phyloP scores from a whole-genome alignment of 257 asterid species.

The Jasminum sambac region DNA sequence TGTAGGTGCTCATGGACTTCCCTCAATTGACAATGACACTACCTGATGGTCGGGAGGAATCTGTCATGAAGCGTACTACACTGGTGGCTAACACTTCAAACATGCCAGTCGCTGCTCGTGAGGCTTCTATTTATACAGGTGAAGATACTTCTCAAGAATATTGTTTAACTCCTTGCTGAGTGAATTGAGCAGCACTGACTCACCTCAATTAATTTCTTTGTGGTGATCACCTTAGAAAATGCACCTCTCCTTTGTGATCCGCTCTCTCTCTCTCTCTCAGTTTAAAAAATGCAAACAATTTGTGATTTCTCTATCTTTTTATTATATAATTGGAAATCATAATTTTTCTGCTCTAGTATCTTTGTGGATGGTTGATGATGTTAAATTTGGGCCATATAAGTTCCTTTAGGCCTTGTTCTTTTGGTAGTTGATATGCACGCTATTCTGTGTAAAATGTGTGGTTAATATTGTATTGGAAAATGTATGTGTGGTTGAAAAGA shows the following conservation, averaged over 20 bases:
- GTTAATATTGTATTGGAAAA: too few species aligned
- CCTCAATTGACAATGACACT: conserved; percentile 99
- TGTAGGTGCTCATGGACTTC: conserved; percentile 98
- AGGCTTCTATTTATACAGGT: conserved; percentile 99
- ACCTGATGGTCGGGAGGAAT: conserved; percentile 99
- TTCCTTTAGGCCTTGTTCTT: too few species aligned
- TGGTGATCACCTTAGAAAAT: background rate
- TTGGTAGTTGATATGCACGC: too few species aligned
- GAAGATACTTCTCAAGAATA: conserved; percentile 18
- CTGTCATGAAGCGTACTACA: conserved; percentile 99
- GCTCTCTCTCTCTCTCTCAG: background rate
- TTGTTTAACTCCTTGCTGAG: conserved; percentile 3
- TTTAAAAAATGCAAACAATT: too few species aligned
- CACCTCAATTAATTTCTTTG: background rate
- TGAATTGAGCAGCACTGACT: conserved; percentile 1
- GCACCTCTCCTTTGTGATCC: background rate
- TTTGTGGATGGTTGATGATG: background rate
- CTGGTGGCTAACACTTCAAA: conserved; percentile 99
- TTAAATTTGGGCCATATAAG: background rate
- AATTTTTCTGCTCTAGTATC: background rate
- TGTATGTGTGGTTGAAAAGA: too few species aligned
- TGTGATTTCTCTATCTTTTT: background rate
- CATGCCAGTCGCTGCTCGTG: conserved; percentile 99
- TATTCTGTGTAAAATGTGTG: too few species aligned
- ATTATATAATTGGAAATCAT: background rate